A percentile compares a stretch with the other conserved stretches of the same genome.
phyloP scores from a whole-genome alignment of 768 basidiomycete genomes.

The Suillus subalutaceus region DNA sequence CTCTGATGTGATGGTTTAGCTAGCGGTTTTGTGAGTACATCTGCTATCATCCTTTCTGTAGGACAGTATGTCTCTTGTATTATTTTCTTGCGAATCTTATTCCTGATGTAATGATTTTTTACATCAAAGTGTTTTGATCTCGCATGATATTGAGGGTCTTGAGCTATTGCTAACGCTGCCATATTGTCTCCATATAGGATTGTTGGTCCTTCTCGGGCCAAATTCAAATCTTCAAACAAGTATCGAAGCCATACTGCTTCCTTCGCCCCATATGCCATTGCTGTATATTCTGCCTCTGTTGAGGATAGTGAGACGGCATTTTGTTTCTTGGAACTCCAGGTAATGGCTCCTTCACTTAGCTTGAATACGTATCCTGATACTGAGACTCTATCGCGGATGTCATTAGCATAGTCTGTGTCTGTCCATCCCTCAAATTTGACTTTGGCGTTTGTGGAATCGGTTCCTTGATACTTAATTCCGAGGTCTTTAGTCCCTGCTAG shows the following conservation, averaged over 20 bases:
- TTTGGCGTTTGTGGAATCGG: neutral
- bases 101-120: conserved; percentile 33
- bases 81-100: conserved; percentile 15
- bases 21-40: no score
- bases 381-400: conserved; percentile 17
- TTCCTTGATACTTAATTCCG: conserved; percentile 11
- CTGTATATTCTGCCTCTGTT: conserved; percentile 10
- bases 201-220: conserved; percentile 4
- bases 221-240: conserved; percentile 19
- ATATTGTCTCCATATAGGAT: conserved; percentile 34
- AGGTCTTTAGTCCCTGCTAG: conserved; percentile 6
- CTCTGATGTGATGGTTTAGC: no score
- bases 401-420: conserved; percentile 31
- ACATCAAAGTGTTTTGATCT: conserved; percentile 40
- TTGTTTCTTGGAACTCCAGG: conserved; percentile 37
- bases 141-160: conserved; percentile 31
- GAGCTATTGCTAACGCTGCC: conserved; percentile 25
- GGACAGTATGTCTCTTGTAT: no score
- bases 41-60: no score
- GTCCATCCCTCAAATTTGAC: conserved; percentile 20
- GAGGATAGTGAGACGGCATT: conserved; percentile 22
- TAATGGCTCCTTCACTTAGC: conserved; percentile 30
- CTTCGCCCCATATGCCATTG: conserved; percentile 6
- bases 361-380: conserved; percentile 32
- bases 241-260: conserved; percentile 18